Evolutionary conservation across 202 grass and related monocot genomes (phyloP).

Genomic region (Dendrocalamus latiflorus): DNA sequence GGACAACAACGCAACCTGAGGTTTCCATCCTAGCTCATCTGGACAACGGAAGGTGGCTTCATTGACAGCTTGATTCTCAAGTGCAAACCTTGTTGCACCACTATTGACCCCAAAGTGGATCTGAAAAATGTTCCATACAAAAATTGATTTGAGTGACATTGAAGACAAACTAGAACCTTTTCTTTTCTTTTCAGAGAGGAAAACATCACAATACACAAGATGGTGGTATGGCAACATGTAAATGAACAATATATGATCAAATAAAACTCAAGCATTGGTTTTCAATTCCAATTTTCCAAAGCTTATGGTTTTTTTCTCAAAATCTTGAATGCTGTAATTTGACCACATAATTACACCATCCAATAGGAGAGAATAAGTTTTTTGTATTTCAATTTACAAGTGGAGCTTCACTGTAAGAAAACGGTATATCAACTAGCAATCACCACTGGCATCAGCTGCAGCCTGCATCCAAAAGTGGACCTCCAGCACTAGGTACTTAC

Average conservation of each 20-base stretch:
- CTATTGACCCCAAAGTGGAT: constrained; percentile 94
- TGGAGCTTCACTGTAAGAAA: not conserved
- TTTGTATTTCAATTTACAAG: not conserved
- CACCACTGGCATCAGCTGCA: not conserved
- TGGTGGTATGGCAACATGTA: not conserved
- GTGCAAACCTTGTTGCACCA: constrained; percentile 75
- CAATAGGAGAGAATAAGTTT: constrained; percentile 10
- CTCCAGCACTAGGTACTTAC: not conserved
- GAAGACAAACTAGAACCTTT: not conserved
- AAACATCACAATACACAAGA: not conserved
- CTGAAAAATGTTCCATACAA: constrained; percentile 31
- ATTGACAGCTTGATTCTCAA: constrained; percentile 93
- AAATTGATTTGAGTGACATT: constrained; percentile 4
- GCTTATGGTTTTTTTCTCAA: not conserved
- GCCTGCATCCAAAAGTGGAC: not conserved
- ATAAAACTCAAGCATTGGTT: constrained; percentile 1
- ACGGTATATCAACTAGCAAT: not conserved
- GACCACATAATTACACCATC: not conserved
- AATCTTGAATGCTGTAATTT: not conserved
- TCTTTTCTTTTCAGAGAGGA: not conserved
- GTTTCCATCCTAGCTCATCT: constrained; percentile 99
- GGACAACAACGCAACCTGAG: constrained; percentile 56
- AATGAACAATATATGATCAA: not conserved
- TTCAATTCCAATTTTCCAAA: not conserved
- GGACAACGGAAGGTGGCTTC: constrained; percentile 96